Conservation (phyloP, 306 rosid species). For the Sechiopsis laciniata region DNA sequence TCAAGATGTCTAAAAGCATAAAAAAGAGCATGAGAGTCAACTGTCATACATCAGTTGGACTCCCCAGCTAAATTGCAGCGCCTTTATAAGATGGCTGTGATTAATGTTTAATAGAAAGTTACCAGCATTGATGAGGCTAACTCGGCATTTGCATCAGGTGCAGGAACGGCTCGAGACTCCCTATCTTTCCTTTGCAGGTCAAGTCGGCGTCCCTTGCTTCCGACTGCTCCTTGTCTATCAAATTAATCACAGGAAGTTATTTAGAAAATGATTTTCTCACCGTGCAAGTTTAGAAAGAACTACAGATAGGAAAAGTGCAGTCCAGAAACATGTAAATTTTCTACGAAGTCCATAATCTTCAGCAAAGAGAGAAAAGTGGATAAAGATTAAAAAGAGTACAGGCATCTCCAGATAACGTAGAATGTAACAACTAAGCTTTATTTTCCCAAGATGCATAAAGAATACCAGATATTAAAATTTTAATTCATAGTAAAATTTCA, state of each 20-base stretch:
- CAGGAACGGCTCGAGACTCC: constrained; percentile 89
- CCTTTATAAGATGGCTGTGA: background rate
- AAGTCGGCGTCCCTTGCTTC: constrained; percentile 68
- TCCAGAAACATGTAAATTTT: background rate
- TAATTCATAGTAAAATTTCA: no score
- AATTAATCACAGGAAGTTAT: constrained; percentile 23
- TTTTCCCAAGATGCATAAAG: no score
- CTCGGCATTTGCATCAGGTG: constrained; percentile 99
- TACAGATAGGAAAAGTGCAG: background rate
- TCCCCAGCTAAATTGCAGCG: background rate
- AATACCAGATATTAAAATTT: no score
- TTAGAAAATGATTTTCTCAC: background rate
- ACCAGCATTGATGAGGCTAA: constrained; percentile 92
- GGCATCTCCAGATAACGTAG: no score
- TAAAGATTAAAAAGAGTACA: no score
- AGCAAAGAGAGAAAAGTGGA: no score
- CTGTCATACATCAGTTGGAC: background rate
- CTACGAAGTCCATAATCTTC: background rate
- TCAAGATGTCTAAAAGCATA: background rate
- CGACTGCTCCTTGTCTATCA: constrained; percentile 81
- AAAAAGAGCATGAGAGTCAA: background rate
- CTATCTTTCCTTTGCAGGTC: constrained; percentile 73
- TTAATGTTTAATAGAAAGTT: constrained; percentile 12
- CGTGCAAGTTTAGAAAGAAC: background rate
- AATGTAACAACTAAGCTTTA: no score